Conservation (phyloP, 805 yeast species). For the Spathaspora gorwiae region DNA sequence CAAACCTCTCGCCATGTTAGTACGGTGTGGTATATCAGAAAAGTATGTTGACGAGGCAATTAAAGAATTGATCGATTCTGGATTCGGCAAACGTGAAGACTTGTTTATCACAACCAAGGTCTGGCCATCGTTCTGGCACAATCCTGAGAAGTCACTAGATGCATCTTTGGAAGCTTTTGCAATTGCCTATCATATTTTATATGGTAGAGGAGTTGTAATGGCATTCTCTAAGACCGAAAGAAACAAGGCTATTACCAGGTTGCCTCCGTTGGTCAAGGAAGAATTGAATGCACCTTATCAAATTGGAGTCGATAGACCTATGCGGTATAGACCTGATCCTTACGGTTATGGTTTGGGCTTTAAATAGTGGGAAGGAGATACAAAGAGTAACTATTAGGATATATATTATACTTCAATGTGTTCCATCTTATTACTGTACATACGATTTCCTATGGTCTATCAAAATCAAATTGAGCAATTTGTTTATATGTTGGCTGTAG, state of each 20-base stretch:
- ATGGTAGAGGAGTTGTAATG: slow-evolving; percentile 61
- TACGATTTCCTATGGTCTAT: too few species aligned
- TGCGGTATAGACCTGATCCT: slow-evolving; percentile 26
- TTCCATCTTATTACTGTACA: too few species aligned
- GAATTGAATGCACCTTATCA: slow-evolving; percentile 31
- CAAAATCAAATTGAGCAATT: not conserved
- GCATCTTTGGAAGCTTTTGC: slow-evolving; percentile 28
- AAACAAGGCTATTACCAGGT: slow-evolving; percentile 36
- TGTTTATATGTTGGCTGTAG: not conserved
- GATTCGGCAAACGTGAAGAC: slow-evolving; percentile 46
- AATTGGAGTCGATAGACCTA: slow-evolving; percentile 30
- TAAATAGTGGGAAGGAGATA: slow-evolving; percentile 34
- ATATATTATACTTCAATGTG: slow-evolving; percentile 6
- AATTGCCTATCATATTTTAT: slow-evolving; percentile 51
- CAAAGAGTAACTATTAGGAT: slow-evolving; percentile 25
- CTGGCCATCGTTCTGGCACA: slow-evolving; percentile 41
- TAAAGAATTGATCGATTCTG: slow-evolving; percentile 44
- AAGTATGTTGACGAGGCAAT: slow-evolving; percentile 41
- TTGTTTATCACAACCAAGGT: slow-evolving; percentile 34
- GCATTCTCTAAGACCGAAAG: slow-evolving; percentile 69
- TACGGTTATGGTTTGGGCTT: slow-evolving; percentile 37
- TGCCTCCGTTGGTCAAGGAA: slow-evolving; percentile 31
- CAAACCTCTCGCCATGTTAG: slow-evolving; percentile 47
- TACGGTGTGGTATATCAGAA: slow-evolving; percentile 50
- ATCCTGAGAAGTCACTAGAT: slow-evolving; percentile 39